Base-by-base conservation (phyloP, 805 yeast genomes). In the Yarrowia keelungensis region DNA sequence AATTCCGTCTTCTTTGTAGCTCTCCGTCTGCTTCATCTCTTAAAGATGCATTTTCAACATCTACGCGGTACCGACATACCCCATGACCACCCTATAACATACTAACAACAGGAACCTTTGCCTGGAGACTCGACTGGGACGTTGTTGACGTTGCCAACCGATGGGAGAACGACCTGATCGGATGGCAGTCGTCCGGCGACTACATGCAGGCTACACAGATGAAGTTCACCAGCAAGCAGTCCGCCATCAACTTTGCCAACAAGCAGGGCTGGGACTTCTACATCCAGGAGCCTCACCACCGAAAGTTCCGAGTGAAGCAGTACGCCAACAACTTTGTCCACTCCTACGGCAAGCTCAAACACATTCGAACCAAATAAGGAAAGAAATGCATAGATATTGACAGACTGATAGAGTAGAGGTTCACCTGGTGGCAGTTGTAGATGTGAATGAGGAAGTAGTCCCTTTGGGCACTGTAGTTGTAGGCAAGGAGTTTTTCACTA, bases 111-210 rank as follows among this genome's bases (percentile, higher is more conserved):
- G 67, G 77, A 53, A 77, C 82, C 67, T 73, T 74, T 71, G 75
- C 76, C 66, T 91, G 97, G 97, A 87, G 86, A 74, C 76, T 91
- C 69, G 96, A 91, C 79, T 91, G 95, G 94, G 97, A 91, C 75
- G 85, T 90, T 50, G 80, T 88, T 69, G 87, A 87, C 54, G 86
- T 88, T 75, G 91, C 89, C 26, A 87, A 91, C 81, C 82, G 95
- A 76, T 91, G 97, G 97, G 97, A 91, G 76, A 91, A 91, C 79
- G 94, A 90, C 77, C 82, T 91, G 76, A 91, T 91, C 79, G 97
- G 97, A 35, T 91, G 90, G 82, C 93, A 90, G 75, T 85, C 90
- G 56, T 82, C 89, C 54, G 86, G 90, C 45, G 97, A 91, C 77
- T 88, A 87, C 79, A 88, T 91, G 84, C 85, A 90, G 80, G 92